These are phyloP conservation scores for Lactarius vividus DNA, from an alignment of 768 basidiomycete genomes.

Conservation along the genomic window DNA sequence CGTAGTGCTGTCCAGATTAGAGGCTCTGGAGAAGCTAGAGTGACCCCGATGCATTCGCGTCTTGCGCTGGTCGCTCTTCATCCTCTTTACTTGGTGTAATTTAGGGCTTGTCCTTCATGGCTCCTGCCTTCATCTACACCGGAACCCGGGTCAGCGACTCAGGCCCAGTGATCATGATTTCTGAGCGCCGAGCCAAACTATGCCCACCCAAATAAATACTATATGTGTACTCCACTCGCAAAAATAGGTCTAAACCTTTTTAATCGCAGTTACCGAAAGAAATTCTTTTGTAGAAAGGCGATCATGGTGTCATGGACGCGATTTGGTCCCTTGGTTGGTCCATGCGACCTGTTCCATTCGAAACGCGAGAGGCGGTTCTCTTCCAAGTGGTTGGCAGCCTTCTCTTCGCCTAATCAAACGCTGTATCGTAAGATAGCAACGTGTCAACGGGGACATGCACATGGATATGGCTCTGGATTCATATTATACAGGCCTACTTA, in stretches of 20 bases:
- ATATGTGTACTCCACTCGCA: background rate
- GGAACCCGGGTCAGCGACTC: background rate
- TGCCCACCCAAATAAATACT: background rate
- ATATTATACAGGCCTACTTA: background rate
- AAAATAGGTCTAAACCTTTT: background rate
- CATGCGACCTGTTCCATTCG: background rate
- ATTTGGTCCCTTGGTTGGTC: background rate
- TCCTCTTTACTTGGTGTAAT: background rate
- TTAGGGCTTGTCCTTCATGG: background rate
- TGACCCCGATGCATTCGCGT: constrained; percentile 37
- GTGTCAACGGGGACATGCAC: background rate
- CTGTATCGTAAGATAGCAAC: background rate
- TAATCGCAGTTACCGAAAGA: background rate
- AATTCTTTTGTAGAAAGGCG: background rate
- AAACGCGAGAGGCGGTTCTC: background rate
- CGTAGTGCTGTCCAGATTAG: constrained; percentile 86
- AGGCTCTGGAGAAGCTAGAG: constrained; percentile 91
- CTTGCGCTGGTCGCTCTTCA: background rate
- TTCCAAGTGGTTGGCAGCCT: background rate
- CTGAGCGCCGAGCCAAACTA: background rate
- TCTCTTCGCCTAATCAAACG: background rate
- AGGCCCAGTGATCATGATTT: background rate
- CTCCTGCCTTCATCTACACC: background rate
- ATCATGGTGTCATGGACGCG: background rate
- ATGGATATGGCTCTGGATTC: background rate